These are phyloP conservation scores for Solanum lignicaule DNA, from an alignment of 257 asterid species.

Conservation along the genomic window DNA sequence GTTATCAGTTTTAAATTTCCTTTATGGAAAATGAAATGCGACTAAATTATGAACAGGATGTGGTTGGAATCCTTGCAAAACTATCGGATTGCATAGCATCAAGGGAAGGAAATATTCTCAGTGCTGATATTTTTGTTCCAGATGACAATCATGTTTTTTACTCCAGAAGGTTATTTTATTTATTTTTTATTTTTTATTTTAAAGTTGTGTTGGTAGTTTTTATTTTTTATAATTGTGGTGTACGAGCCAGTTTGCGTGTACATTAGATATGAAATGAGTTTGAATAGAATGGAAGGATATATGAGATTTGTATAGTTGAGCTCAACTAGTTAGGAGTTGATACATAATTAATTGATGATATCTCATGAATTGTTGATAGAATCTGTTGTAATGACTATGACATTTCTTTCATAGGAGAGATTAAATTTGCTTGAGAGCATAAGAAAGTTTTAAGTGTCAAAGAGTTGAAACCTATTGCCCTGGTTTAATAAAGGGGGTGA, in stretches of 20 bases:
- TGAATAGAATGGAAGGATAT: not conserved
- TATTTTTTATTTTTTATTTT: not conserved
- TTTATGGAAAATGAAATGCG: not conserved
- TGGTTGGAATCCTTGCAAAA: conserved; percentile 78
- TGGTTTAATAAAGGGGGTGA: not conserved
- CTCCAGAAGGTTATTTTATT: conserved; percentile 57
- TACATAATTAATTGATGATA: not conserved
- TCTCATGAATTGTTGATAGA: not conserved
- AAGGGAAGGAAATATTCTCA: conserved; percentile 80
- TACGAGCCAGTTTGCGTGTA: not conserved
- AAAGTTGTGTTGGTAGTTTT: not conserved
- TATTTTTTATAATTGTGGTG: not conserved
- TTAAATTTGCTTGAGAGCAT: not conserved
- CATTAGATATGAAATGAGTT: not conserved
- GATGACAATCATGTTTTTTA: conserved; percentile 71
- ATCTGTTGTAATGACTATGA: not conserved
- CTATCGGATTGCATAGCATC: conserved; percentile 90
- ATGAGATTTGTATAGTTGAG: not conserved
- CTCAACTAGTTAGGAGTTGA: not conserved
- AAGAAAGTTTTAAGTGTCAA: not conserved
- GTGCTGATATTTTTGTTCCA: conserved; percentile 87
- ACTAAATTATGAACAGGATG: conserved; percentile 41
- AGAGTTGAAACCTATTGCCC: not conserved
- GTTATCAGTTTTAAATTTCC: not conserved
- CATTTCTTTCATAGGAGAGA: not conserved